Conservation (phyloP, 2,329 filamentous ascomycete genomes). For the Cytospora piceae region DNA sequence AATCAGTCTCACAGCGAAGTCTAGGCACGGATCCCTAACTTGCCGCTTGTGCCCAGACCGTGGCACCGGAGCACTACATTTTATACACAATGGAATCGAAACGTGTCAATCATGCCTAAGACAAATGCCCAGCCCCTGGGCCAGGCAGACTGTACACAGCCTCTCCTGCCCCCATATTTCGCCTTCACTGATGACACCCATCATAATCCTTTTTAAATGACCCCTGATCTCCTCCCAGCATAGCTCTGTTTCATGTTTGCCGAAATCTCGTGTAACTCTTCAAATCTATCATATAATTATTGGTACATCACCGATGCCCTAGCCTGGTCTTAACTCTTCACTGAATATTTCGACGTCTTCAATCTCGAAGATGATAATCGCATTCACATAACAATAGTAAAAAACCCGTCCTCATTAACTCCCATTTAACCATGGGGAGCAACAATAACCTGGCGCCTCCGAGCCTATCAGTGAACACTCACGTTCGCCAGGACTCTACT, state of each 20-base stretch:
- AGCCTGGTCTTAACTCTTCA: neutral
- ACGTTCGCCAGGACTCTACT: constrained; percentile 20
- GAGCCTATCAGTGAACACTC: constrained; percentile 23
- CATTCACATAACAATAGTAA: constrained; percentile 1
- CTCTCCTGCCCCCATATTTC: neutral
- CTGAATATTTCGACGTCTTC: neutral
- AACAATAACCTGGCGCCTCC: constrained; percentile 24
- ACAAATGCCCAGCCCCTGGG: constrained; percentile 13
- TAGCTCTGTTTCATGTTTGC: neutral
- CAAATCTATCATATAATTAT: neutral
- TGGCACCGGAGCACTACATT: neutral
- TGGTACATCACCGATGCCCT: constrained; percentile 6
- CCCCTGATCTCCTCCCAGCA: constrained; percentile 10
- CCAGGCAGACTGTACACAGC: constrained; percentile 27
- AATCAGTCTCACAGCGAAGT: constrained; percentile 12
- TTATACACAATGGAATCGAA: neutral
- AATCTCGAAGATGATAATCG: neutral
- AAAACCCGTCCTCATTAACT: neutral
- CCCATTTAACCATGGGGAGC: constrained; percentile 8
- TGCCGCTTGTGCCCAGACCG: constrained; percentile 6
- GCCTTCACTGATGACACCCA: neutral
- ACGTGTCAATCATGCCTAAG: constrained; percentile 6
- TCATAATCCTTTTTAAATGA: constrained; percentile 10
- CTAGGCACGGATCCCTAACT: constrained; percentile 15
- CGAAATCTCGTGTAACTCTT: constrained; percentile 11